Evolutionary conservation across 495 filamentous ascomycete species (phyloP).

Genomic region (Neurospora terricola): DNA sequence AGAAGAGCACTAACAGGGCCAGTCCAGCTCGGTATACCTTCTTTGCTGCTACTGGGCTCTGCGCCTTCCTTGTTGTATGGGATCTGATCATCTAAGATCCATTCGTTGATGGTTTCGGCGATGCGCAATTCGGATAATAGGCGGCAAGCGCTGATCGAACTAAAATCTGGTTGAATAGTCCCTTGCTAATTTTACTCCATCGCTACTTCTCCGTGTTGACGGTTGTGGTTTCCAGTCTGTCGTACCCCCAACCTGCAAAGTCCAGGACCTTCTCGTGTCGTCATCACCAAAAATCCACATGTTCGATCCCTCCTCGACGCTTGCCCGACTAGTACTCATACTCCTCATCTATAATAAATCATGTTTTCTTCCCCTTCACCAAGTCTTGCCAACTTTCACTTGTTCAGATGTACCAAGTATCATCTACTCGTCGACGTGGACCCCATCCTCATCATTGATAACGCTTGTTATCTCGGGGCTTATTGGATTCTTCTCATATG

Average conservation of each 20-base stretch:
- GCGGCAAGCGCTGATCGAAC: not conserved
- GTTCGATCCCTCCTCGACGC: not conserved
- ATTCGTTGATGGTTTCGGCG: not conserved
- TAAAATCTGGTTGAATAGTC: not conserved
- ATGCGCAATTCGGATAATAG: not conserved
- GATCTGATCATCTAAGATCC: slow-evolving; percentile 77
- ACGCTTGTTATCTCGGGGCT: not conserved
- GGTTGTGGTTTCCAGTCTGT: not conserved
- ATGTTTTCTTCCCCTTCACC: not conserved
- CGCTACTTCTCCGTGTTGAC: not conserved
- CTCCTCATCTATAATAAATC: not conserved
- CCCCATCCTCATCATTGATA: not conserved
- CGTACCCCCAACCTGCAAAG: not conserved
- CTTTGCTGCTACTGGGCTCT: slow-evolving; percentile 74
- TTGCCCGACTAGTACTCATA: not conserved
- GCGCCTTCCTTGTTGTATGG: slow-evolving; percentile 78
- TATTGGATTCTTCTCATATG: not conserved
- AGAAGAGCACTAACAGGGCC: slow-evolving; percentile 65
- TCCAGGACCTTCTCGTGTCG: not conserved
- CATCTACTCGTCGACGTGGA: not conserved
- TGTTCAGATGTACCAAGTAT: not conserved
- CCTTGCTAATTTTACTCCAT: not conserved
- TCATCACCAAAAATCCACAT: not conserved
- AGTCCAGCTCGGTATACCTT: slow-evolving; percentile 87
- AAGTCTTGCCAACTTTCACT: not conserved